Percentiles rank a stretch among this genome's conserved stretches.
These are phyloP conservation scores for Pythium aquatile DNA, from an alignment of 352 stramenopile species.

Conservation along the genomic window DNA sequence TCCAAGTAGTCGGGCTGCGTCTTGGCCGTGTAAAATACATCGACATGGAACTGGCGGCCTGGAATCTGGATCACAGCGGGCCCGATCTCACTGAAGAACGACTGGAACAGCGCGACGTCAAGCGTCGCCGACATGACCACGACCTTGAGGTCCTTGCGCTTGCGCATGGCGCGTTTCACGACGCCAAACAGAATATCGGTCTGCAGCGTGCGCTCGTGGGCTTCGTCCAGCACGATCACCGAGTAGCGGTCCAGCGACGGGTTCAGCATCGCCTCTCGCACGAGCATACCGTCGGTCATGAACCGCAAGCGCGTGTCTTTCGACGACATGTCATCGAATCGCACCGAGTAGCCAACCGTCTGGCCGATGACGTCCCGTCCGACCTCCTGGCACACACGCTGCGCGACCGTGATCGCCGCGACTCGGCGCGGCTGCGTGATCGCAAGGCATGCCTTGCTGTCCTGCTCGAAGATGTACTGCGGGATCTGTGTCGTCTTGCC, in stretches of 20 bases:
- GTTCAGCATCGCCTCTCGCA: constrained; percentile 84
- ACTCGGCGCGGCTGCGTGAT: constrained; percentile 84
- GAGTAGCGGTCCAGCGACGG: constrained; percentile 77
- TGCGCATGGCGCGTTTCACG: constrained; percentile 79
- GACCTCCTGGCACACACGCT: constrained; percentile 74
- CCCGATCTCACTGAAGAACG: constrained; percentile 90
- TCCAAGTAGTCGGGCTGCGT: constrained; percentile 90
- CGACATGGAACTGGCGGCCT: constrained; percentile 87
- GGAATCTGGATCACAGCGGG: constrained; percentile 85
- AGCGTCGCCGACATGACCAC: constrained; percentile 99
- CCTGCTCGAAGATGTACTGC: constrained; percentile 81
- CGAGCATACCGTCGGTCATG: constrained; percentile 90
- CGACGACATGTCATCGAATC: constrained; percentile 93
- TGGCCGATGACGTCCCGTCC: constrained; percentile 47
- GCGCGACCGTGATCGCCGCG: constrained; percentile 80
- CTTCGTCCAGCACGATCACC: constrained; percentile 86
- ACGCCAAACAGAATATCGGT: constrained; percentile 92
- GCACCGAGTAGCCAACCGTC: constrained; percentile 91
- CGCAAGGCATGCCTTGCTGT: constrained; percentile 49
- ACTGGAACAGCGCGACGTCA: constrained; percentile 91
- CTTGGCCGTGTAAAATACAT: constrained; percentile 89
- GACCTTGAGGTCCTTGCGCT: constrained; percentile 88
- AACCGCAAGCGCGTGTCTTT: constrained; percentile 93
- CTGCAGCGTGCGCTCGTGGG: constrained; percentile 83
- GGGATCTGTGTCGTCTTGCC: constrained; percentile 92